Conservation (phyloP, 148 eudicot species). For the Persicaria tinctoria region DNA sequence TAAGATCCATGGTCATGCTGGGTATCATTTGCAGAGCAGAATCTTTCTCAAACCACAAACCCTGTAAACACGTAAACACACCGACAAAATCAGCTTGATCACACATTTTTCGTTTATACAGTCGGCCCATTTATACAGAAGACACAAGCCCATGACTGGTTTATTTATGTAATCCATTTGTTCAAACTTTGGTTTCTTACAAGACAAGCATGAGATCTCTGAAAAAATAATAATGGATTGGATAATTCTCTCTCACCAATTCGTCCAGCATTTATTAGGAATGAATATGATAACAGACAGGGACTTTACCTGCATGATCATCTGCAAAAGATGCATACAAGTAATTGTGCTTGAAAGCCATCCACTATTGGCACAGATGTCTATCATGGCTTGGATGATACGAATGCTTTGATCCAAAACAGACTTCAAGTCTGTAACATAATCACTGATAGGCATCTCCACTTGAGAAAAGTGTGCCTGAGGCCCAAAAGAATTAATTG, state of each 20-base stretch:
- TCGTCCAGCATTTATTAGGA: neutral
- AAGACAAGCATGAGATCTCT: neutral
- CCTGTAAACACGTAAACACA: conserved; percentile 34
- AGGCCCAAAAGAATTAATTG: conserved; percentile 13
- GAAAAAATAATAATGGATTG: neutral
- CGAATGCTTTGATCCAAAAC: conserved; percentile 98
- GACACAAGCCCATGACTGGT: neutral
- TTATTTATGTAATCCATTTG: neutral
- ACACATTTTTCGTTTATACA: neutral
- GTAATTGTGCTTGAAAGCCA: conserved; percentile 90
- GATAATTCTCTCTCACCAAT: neutral
- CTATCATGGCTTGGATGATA: conserved; percentile 99
- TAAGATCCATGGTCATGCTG: conserved; percentile 59
- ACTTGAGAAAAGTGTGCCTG: conserved; percentile 96
- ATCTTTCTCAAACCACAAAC: conserved; percentile 69
- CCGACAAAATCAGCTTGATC: neutral
- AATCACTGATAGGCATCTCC: conserved; percentile 88
- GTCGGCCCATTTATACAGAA: neutral
- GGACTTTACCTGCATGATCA: conserved; percentile 52
- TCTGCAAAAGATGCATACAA: conserved; percentile 95
- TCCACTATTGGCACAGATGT: conserved; percentile 94
- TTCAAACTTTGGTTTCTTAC: neutral
- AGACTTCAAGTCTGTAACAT: conserved; percentile 89
- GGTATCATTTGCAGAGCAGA: conserved; percentile 81
- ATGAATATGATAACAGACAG: neutral